Conservation (phyloP, 805 yeast species). For the Ogataea nonfermentans region DNA sequence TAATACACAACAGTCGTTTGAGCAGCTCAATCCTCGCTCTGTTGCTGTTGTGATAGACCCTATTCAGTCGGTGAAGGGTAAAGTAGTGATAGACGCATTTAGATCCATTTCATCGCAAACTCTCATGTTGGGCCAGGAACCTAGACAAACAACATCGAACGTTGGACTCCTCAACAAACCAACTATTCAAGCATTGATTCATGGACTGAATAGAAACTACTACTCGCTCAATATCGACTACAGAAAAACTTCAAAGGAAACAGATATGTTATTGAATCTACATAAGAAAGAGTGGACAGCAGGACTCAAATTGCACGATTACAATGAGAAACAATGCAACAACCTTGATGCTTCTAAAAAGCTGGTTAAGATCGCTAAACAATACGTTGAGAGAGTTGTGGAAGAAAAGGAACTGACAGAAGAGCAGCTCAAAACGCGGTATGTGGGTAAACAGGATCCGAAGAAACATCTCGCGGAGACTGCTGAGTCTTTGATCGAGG, state of each 20-base stretch:
- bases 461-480: constrained; percentile 93
- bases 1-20: constrained; percentile 96
- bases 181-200: constrained; percentile 93
- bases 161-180: constrained; percentile 95
- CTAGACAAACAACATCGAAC: constrained; percentile 95
- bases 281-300: constrained; percentile 97
- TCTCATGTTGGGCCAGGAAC: constrained; percentile 94
- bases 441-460: constrained; percentile 98
- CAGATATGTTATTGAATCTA: constrained; percentile 87
- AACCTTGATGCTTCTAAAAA: constrained; percentile 70
- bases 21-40: constrained; percentile 90
- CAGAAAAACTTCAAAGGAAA: constrained; percentile 87
- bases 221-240: constrained; percentile 94
- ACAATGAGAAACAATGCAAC: constrained; percentile 69
- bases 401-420: constrained; percentile 89
- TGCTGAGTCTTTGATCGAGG: constrained; percentile 82
- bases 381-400: constrained; percentile 83
- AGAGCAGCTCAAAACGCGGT: constrained; percentile 89
- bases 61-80: constrained; percentile 97
- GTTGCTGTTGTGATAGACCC: constrained; percentile 99
- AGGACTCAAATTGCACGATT: constrained; percentile 78
- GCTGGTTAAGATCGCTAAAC: constrained; percentile 87
- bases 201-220: constrained; percentile 95
- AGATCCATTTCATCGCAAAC: constrained; percentile 86
- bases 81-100: constrained; percentile 98